Conservation (phyloP, 176 grass and related monocot species). For the Saccharum officinarum region DNA sequence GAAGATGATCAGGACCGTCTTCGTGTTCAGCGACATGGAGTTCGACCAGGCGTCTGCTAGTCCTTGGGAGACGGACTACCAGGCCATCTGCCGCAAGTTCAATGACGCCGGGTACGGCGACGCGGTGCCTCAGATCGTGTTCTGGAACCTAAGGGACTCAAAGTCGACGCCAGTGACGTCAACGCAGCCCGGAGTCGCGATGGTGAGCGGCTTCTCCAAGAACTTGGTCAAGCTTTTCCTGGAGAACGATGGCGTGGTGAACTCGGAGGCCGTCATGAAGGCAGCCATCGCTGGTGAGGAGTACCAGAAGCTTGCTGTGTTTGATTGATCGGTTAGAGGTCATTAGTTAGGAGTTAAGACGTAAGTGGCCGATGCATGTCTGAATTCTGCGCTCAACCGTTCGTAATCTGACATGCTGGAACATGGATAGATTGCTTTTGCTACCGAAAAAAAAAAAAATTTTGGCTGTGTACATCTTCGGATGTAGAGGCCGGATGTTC, state of each 20-base stretch:
- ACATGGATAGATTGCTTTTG: too few species aligned
- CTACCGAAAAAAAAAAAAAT: too few species aligned
- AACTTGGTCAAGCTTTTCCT: conserved; percentile 53
- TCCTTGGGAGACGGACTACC: conserved; percentile 75
- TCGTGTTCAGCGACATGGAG: conserved; percentile 96
- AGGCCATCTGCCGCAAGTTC: conserved; percentile 27
- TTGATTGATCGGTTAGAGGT: conserved; percentile 26
- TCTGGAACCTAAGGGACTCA: conserved; percentile 15
- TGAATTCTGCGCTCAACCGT: too few species aligned
- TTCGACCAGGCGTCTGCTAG: conserved; percentile 60
- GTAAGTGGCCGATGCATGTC: too few species aligned
- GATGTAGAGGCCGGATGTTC: too few species aligned
- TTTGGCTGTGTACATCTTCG: too few species aligned
- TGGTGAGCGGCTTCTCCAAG: conserved; percentile 56
- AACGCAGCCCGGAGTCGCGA: conserved; percentile 28
- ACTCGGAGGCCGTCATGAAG: conserved; percentile 34
- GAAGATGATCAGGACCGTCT: not conserved
- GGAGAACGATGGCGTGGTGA: conserved; percentile 32
- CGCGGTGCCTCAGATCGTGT: too few species aligned
- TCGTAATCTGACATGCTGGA: too few species aligned
- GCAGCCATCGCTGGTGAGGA: conserved; percentile 36
- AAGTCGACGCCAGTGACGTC: conserved; percentile 34
- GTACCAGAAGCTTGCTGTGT: conserved; percentile 45
- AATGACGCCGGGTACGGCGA: too few species aligned
- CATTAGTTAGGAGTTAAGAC: too few species aligned